Percentiles rank a stretch among this genome's conserved stretches.
Evolutionary conservation across 1,284 basidiomycete genomes (phyloP).

Genomic region (Boletellus dicymbophilus): DNA sequence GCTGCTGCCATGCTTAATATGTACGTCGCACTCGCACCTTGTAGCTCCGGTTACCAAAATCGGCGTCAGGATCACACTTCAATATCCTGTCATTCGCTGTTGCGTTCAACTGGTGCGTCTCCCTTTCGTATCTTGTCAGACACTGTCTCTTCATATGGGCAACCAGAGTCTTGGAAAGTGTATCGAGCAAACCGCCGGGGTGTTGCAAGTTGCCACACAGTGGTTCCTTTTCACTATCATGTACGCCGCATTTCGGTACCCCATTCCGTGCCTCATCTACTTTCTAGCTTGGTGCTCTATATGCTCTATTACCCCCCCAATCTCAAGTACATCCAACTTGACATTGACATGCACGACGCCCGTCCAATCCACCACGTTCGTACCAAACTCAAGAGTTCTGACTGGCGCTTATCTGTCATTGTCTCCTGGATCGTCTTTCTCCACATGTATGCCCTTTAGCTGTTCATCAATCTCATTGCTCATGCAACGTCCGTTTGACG

Average conservation of each 20-base stretch:
- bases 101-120: conserved; percentile 73
- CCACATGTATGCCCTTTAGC: conserved; percentile 65
- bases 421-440: conserved; percentile 73
- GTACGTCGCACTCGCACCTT: conserved; percentile 37
- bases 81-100: conserved; percentile 86
- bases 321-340: conserved; percentile 65
- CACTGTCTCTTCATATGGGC: conserved; percentile 1
- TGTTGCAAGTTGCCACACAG: conserved; percentile 82
- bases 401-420: conserved; percentile 77
- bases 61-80: conserved; percentile 69
- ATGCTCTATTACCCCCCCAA: conserved; percentile 90
- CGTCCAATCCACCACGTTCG: conserved; percentile 46
- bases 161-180: conserved; percentile 71
- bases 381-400: conserved; percentile 53
- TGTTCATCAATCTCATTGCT: conserved; percentile 9
- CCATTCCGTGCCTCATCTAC: not conserved
- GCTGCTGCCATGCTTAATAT: conserved; percentile 85
- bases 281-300: conserved; percentile 79
- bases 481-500: conserved; percentile 7
- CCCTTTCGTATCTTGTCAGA: not conserved
- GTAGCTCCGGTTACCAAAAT: not conserved
- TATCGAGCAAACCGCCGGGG: conserved; percentile 80
- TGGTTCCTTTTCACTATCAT: conserved; percentile 88
- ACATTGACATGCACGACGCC: conserved; percentile 46
- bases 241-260: conserved; percentile 40